Conservation (phyloP, 345 rosid genomes). For the Citrus cavaleriei region DNA sequence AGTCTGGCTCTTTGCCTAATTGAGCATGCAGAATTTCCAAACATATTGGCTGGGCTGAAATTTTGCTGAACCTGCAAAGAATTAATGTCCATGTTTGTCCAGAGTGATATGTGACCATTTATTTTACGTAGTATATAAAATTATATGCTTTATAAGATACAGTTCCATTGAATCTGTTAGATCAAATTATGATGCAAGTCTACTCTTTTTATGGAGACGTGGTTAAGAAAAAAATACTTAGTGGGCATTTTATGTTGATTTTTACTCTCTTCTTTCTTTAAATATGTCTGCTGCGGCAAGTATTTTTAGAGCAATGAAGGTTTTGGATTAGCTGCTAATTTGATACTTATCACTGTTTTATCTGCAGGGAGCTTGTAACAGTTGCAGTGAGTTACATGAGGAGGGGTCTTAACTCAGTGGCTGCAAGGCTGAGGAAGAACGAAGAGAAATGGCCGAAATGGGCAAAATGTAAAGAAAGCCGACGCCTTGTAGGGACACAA, state of each 20-base stretch:
- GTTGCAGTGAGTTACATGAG: slow-evolving; percentile 45
- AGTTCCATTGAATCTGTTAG: not conserved
- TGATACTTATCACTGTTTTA: not conserved
- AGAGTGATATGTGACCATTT: not conserved
- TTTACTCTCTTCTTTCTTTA: not conserved
- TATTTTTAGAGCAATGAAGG: not conserved
- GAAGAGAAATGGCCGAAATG: slow-evolving; percentile 49
- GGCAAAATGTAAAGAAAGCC: slow-evolving; percentile 64
- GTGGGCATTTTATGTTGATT: not conserved
- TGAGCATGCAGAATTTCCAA: not conserved
- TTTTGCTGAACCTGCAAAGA: not conserved
- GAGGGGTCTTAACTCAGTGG: slow-evolving; percentile 50
- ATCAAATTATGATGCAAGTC: not conserved
- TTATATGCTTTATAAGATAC: not conserved
- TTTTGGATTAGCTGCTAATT: not conserved
- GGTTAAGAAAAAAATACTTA: not conserved
- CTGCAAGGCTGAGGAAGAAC: slow-evolving; percentile 48
- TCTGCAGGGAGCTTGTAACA: slow-evolving; percentile 56
- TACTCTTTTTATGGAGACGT: not conserved
- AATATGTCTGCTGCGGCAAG: not conserved
- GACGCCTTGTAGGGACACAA: slow-evolving; percentile 55
- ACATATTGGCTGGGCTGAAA: not conserved
- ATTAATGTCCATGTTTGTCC: not conserved
- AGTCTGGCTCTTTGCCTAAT: not conserved
- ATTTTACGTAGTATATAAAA: not conserved